Evolutionary conservation across 2,329 filamentous ascomycete genomes (phyloP).

Genomic region (Cladosporium halotolerans): DNA sequence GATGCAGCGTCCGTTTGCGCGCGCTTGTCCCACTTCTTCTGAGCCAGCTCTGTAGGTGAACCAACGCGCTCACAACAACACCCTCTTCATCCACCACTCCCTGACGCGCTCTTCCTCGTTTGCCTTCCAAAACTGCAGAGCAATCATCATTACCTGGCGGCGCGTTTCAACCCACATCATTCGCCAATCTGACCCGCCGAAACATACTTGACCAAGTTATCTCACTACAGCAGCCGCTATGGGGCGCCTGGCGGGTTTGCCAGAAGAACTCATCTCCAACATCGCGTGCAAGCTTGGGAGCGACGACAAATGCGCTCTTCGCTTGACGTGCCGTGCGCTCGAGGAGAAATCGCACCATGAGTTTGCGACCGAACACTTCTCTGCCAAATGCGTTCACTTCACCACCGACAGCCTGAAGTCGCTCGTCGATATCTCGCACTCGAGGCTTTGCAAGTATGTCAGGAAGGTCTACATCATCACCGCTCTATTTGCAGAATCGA

Average conservation of each 20-base stretch:
- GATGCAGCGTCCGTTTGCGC: too few species aligned
- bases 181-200: neutral
- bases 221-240: neutral
- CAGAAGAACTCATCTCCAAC: slow-evolving; percentile 26
- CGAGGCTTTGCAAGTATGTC: slow-evolving; percentile 20
- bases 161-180: neutral
- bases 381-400: slow-evolving; percentile 21
- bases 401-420: slow-evolving; percentile 22
- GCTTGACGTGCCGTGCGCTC: slow-evolving; percentile 22
- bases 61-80: too few species aligned
- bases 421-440: slow-evolving; percentile 21
- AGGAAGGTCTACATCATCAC: slow-evolving; percentile 21
- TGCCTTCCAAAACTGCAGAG: too few species aligned
- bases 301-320: slow-evolving; percentile 24
- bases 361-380: slow-evolving; percentile 25
- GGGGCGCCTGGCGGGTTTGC: slow-evolving; percentile 17
- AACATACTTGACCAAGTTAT: neutral
- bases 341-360: slow-evolving; percentile 23
- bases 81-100: too few species aligned
- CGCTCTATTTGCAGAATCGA: slow-evolving; percentile 16
- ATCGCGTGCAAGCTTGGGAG: slow-evolving; percentile 21
- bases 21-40: too few species aligned
- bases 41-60: too few species aligned
- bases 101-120: too few species aligned
- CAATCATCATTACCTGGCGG: too few species aligned